phyloP scores from a whole-genome alignment of 1,139 yeast genomes.

The Geotrichum bryndzae region DNA sequence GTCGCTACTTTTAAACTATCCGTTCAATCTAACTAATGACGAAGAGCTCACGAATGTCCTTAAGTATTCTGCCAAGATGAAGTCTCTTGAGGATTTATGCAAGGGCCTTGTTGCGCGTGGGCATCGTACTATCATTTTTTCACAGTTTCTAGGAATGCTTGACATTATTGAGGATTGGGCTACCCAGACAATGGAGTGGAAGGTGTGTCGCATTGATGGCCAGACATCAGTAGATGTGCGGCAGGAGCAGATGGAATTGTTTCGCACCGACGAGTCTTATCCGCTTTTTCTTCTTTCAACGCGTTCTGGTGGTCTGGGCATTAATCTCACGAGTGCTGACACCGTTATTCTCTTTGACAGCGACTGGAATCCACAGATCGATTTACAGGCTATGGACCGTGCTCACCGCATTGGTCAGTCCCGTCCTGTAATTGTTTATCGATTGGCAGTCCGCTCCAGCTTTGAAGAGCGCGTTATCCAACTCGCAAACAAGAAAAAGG shows the following conservation, averaged over 20 bases:
- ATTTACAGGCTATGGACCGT: conserved; percentile 91
- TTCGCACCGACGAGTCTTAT: conserved; percentile 37
- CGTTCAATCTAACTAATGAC: conserved; percentile 73
- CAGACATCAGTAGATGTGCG: conserved; percentile 59
- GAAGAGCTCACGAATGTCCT: background rate
- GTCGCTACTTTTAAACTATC: conserved; percentile 96
- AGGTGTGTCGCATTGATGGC: conserved; percentile 71
- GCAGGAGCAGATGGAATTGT: conserved; percentile 54
- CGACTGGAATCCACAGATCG: conserved; percentile 98
- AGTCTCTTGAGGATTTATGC: conserved; percentile 66
- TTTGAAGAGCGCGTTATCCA: conserved; percentile 77
- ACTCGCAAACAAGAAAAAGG: conserved; percentile 71
- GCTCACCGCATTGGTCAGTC: conserved; percentile 90
- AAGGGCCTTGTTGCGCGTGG: conserved; percentile 77
- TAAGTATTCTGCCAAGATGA: conserved; percentile 66
- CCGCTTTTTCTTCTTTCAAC: conserved; percentile 72
- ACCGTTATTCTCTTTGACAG: conserved; percentile 85
- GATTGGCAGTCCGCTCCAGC: conserved; percentile 70
- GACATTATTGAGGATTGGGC: conserved; percentile 83
- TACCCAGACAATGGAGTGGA: conserved; percentile 40
- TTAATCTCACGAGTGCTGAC: conserved; percentile 80
- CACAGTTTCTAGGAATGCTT: conserved; percentile 95
- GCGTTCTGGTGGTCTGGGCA: conserved; percentile 91
- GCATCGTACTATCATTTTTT: conserved; percentile 89
- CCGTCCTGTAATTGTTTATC: conserved; percentile 71